Conservation (phyloP, 345 rosid genomes). For the Clausena lansium region DNA sequence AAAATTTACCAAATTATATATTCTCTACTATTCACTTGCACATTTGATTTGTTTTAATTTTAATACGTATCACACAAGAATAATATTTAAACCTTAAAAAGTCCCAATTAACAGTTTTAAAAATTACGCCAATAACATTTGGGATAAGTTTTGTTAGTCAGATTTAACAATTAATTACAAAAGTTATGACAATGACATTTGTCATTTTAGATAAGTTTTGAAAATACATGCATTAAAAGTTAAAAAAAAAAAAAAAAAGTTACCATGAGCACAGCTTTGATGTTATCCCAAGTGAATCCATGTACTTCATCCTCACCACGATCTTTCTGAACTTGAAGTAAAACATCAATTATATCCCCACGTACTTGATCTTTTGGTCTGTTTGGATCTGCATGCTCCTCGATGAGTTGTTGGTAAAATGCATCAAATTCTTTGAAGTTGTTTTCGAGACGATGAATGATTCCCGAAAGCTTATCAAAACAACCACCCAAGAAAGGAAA, state of each 20-base stretch:
- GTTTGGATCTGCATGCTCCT: constrained; percentile 31
- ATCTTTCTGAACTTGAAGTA: constrained; percentile 33
- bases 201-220: too few species aligned
- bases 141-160: too few species aligned
- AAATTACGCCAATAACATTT: too few species aligned
- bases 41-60: too few species aligned
- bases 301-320: constrained; percentile 12
- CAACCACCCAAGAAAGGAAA: constrained; percentile 24
- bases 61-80: too few species aligned
- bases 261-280: constrained; percentile 60
- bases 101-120: too few species aligned
- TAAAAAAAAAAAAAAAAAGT: not conserved
- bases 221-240: too few species aligned
- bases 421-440: constrained; percentile 21
- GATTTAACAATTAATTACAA: too few species aligned
- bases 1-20: too few species aligned
- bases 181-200: too few species aligned
- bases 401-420: constrained; percentile 40
- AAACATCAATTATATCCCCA: constrained; percentile 42
- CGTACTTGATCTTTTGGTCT: not conserved
- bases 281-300: constrained; percentile 34
- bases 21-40: too few species aligned
- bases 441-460: constrained; percentile 24
- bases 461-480: constrained; percentile 30
- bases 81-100: too few species aligned